Evolutionary conservation across 192 early-diverging fungal species (phyloP).

Genomic region (Gigaspora rosea): DNA sequence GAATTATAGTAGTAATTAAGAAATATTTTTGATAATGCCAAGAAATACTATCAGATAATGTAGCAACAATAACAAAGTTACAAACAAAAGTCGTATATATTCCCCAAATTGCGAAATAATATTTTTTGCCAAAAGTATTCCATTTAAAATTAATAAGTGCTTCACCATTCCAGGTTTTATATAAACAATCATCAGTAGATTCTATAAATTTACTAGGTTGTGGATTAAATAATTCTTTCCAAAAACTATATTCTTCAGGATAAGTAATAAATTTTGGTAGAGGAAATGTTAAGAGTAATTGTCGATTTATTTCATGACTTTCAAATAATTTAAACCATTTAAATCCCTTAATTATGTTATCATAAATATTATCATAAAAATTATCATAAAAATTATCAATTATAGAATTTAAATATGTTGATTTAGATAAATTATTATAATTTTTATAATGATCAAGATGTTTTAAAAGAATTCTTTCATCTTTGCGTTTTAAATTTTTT

Average conservation of each 20-base stretch:
- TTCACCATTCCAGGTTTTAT: constrained; percentile 1
- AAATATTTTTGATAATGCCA: not conserved
- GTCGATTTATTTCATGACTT: no score
- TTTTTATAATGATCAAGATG: no score
- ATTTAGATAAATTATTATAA: no score
- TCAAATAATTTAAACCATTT: no score
- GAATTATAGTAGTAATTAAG: not conserved
- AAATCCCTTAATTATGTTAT: no score
- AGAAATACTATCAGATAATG: not conserved
- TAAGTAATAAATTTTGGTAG: not conserved
- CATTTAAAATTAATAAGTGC: constrained; percentile 17
- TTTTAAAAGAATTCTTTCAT: no score
- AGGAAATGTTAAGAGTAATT: no score
- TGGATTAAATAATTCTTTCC: not conserved
- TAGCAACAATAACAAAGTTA: not conserved
- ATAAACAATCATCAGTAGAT: not conserved
- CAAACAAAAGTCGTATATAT: not conserved
- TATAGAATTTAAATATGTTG: no score
- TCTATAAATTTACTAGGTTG: not conserved
- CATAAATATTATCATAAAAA: no score
- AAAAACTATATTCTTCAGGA: not conserved
- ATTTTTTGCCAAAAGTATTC: not conserved
- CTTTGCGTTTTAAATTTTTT: no score
- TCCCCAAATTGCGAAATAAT: not conserved
- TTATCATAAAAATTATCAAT: no score